phyloP scores from a whole-genome alignment of 345 rosid species.

The Populus ilicifolia region DNA sequence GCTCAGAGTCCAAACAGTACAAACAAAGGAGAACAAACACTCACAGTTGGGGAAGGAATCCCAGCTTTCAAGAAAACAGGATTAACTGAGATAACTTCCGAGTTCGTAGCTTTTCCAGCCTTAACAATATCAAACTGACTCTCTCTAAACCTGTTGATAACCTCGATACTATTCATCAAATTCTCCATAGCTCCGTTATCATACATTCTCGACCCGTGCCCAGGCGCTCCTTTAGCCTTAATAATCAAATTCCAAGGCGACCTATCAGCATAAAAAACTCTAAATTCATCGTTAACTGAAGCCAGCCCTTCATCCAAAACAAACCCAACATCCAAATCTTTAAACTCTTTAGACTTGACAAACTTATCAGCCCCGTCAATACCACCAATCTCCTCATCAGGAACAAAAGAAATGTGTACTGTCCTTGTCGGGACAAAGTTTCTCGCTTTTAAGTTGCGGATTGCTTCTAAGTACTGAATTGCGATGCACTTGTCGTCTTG shows the following conservation, averaged over 20 bases:
- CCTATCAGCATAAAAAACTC: constrained; percentile 76
- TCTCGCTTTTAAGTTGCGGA: constrained; percentile 48
- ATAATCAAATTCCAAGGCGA: constrained; percentile 58
- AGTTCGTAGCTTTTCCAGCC: constrained; percentile 58
- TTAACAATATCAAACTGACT: constrained; percentile 68
- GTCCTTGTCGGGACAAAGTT: constrained; percentile 55
- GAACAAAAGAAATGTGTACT: constrained; percentile 59
- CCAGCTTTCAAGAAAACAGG: constrained; percentile 90
- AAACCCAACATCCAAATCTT: constrained; percentile 70
- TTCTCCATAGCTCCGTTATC: constrained; percentile 86
- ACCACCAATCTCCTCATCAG: constrained; percentile 90
- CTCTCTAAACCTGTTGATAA: constrained; percentile 63
- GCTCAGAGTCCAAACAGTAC: neutral
- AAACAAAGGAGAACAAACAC: constrained; percentile 10
- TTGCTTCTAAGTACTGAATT: constrained; percentile 75
- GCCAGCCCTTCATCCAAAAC: constrained; percentile 90
- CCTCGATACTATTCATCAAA: constrained; percentile 77
- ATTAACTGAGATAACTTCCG: constrained; percentile 83
- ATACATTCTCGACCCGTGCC: constrained; percentile 77
- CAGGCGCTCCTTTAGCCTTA: constrained; percentile 60
- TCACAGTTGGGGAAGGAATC: constrained; percentile 57
- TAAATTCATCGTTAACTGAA: constrained; percentile 48
- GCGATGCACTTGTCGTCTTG: constrained; percentile 89
- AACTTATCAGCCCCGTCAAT: constrained; percentile 54
- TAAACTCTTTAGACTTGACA: constrained; percentile 51